Conservation (phyloP, 2,329 filamentous ascomycete species). For the Sphaerostilbella broomeana region DNA sequence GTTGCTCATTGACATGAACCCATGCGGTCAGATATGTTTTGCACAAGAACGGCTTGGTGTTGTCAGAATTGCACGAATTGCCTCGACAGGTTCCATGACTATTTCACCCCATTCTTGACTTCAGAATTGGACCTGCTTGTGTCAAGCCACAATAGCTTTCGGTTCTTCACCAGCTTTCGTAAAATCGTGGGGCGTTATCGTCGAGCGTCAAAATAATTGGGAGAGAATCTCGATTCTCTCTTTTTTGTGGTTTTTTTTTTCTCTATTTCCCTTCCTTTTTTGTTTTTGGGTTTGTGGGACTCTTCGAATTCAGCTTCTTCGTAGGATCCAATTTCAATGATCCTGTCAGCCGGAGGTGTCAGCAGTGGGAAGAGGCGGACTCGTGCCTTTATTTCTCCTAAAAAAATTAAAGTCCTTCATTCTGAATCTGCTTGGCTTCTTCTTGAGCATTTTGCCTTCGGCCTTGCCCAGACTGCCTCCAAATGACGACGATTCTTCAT, state of each 20-base stretch:
- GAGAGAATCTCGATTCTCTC: no score
- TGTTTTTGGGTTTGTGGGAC: neutral
- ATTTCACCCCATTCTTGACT: no score
- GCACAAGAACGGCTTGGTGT: no score
- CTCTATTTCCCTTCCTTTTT: conserved; percentile 1
- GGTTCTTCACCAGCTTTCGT: no score
- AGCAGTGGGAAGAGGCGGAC: conserved; percentile 26
- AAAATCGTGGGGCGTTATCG: no score
- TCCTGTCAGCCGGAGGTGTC: conserved; percentile 27
- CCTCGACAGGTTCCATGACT: no score
- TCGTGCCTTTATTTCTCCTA: conserved; percentile 43
- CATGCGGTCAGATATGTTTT: no score
- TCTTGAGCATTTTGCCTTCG: conserved; percentile 47
- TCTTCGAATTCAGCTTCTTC: neutral
- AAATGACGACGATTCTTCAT: conserved; percentile 29
- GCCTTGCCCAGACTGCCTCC: conserved; percentile 41
- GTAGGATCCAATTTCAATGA: conserved; percentile 6
- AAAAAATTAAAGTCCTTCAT: conserved; percentile 56
- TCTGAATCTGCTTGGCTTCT: conserved; percentile 57
- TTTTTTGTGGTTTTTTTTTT: conserved; percentile 3
- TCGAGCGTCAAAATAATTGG: neutral
- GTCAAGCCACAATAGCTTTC: no score
- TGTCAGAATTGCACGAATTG: no score
- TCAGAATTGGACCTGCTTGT: no score
- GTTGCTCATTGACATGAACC: no score